Percentiles rank a stretch among this genome's conserved stretches.
phyloP scores from a whole-genome alignment of 495 filamentous ascomycete genomes.

The Annulohypoxylon nitens region DNA sequence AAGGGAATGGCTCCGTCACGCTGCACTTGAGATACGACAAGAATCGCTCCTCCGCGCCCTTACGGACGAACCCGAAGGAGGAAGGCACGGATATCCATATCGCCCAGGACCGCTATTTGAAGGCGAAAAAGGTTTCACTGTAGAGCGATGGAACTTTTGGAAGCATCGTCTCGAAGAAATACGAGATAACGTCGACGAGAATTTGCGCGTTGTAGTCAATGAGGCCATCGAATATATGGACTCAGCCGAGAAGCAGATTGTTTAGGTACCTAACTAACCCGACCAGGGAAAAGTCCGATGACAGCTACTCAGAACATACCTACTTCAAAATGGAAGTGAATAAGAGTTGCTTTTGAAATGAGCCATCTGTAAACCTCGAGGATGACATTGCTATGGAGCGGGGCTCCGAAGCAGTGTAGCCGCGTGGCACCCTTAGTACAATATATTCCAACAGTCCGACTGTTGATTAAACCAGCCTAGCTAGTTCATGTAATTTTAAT shows the following conservation, averaged over 20 bases:
- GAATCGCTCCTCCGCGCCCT: not conserved
- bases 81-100: not conserved
- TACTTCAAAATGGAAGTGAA: not conserved
- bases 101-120: slow-evolving; percentile 4
- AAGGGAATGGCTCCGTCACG: slow-evolving; percentile 16
- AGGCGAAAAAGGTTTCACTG: not conserved
- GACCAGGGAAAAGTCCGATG: not conserved
- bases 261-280: not conserved
- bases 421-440: too few species aligned
- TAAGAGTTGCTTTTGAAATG: not conserved
- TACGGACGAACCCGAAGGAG: not conserved
- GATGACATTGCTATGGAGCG: not conserved
- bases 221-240: slow-evolving; percentile 5
- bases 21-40: not conserved
- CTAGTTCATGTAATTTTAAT: too few species aligned
- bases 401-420: too few species aligned
- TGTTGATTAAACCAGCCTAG: too few species aligned
- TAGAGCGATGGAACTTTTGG: slow-evolving; percentile 37
- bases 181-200: not conserved
- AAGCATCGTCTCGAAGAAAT: slow-evolving; percentile 23
- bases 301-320: not conserved
- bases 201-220: slow-evolving; percentile 11
- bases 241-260: slow-evolving; percentile 9
- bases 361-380: not conserved
- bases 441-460: too few species aligned